phyloP scores from a whole-genome alignment of 2,329 filamentous ascomycete species.

The Immersiporthe knoxdaviesiana region DNA sequence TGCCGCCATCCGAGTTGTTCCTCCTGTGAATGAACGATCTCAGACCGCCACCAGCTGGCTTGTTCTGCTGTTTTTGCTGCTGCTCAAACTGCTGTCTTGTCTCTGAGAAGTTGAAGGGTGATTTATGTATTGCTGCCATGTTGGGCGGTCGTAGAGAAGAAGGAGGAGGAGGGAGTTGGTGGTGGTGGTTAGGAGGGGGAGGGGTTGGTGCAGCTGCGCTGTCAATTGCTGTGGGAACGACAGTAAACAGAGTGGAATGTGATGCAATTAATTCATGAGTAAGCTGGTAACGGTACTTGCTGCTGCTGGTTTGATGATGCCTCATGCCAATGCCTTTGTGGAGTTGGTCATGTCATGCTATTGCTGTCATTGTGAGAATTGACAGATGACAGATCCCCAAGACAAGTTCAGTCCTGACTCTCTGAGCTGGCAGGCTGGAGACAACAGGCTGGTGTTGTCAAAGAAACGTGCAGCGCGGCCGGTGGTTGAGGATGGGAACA shows the following conservation, averaged over 20 bases:
- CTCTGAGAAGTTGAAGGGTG: conserved; percentile 29
- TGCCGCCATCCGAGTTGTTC: conserved; percentile 27
- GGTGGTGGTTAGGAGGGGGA: neutral
- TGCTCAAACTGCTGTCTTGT: conserved; percentile 28
- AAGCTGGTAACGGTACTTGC: neutral
- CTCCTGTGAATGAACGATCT: conserved; percentile 27
- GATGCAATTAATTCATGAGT: conserved; percentile 20
- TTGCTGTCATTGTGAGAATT: conserved; percentile 3
- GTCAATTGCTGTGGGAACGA: conserved; percentile 23
- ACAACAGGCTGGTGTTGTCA: neutral
- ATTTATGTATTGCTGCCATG: conserved; percentile 29
- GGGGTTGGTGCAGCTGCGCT: neutral
- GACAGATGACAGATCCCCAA: neutral
- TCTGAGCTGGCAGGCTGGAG: conserved; percentile 8
- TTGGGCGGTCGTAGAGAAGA: conserved; percentile 10
- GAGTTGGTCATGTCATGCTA: conserved; percentile 13
- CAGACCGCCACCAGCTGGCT: conserved; percentile 18
- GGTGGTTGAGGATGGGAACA: neutral
- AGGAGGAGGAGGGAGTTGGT: neutral
- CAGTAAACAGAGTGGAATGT: conserved; percentile 17
- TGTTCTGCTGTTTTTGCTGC: conserved; percentile 13
- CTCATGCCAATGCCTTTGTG: conserved; percentile 18
- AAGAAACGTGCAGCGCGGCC: neutral
- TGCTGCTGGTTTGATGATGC: neutral
- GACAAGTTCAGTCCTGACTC: neutral